Evolutionary conservation across 345 rosid species (phyloP).

Genomic region (Isatis tinctoria): DNA sequence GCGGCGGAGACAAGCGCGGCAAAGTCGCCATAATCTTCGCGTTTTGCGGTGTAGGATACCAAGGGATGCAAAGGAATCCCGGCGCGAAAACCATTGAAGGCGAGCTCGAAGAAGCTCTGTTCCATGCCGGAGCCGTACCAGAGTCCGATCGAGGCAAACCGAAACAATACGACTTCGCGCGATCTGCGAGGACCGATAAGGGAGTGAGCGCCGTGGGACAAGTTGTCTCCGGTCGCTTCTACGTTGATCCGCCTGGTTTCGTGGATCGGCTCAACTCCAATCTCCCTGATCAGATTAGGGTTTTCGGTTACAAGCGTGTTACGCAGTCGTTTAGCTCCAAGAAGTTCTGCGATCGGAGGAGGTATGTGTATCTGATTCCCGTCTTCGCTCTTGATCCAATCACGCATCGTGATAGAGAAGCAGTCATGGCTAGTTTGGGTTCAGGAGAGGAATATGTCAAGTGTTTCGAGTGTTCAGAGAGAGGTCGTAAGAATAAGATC

Average conservation of each 20-base stretch:
- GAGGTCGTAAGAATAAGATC: slow-evolving; percentile 83
- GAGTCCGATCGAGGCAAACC: slow-evolving; percentile 62
- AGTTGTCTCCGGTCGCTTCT: slow-evolving; percentile 82
- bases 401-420: slow-evolving; percentile 65
- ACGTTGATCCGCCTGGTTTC: slow-evolving; percentile 76
- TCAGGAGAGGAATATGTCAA: slow-evolving; percentile 65
- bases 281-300: slow-evolving; percentile 56
- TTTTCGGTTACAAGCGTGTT: slow-evolving; percentile 71
- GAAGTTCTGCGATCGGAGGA: slow-evolving; percentile 80
- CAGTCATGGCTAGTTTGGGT: slow-evolving; percentile 76
- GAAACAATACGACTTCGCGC: slow-evolving; percentile 75
- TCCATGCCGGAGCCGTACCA: slow-evolving; percentile 64
- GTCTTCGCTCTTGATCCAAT: slow-evolving; percentile 79
- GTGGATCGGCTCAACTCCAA: slow-evolving; percentile 60
- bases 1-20: slow-evolving; percentile 44
- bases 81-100: slow-evolving; percentile 97
- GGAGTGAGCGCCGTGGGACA: slow-evolving; percentile 96
- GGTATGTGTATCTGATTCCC: slow-evolving; percentile 89
- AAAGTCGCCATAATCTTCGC: slow-evolving; percentile 86
- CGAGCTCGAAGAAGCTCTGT: slow-evolving; percentile 90
- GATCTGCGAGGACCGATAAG: slow-evolving; percentile 87
- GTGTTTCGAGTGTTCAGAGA: slow-evolving; percentile 80
- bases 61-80: slow-evolving; percentile 94
- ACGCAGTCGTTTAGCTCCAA: slow-evolving; percentile 65
- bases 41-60: slow-evolving; percentile 93